phyloP scores from a whole-genome alignment of 176 grass and related monocot species.

The Dactylis glomerata region DNA sequence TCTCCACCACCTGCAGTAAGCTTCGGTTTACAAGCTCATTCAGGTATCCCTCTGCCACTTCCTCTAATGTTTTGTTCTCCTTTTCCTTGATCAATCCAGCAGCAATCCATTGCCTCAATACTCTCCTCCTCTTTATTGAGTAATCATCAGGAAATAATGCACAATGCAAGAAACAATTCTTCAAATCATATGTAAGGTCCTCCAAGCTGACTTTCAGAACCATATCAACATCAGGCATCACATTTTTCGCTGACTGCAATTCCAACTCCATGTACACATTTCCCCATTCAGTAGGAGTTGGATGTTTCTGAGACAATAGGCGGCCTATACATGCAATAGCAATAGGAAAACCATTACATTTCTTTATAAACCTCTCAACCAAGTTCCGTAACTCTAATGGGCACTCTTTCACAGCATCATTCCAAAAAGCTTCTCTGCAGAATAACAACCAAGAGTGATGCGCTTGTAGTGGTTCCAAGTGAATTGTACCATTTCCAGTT shows the following conservation, averaged over 20 bases:
- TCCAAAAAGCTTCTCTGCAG: background rate
- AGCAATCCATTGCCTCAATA: background rate
- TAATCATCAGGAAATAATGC: background rate
- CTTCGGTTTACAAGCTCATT: constrained; percentile 36
- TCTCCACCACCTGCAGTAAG: constrained; percentile 27
- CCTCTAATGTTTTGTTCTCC: constrained; percentile 20
- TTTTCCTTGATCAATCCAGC: constrained; percentile 31
- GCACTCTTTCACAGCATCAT: background rate
- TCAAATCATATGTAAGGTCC: background rate
- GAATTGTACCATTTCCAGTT: background rate
- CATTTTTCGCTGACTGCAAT: background rate
- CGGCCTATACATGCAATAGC: background rate
- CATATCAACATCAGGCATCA: background rate
- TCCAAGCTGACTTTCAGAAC: constrained; percentile 4
- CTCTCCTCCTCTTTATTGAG: background rate
- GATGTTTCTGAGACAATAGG: background rate
- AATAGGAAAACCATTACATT: background rate
- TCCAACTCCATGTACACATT: background rate
- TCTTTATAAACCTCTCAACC: background rate
- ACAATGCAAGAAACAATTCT: background rate
- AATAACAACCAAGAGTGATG: background rate
- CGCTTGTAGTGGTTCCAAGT: background rate
- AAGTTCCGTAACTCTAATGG: background rate
- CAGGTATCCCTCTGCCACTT: constrained; percentile 41
- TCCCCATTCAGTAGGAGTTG: background rate